Base-by-base conservation (phyloP, 1,284 basidiomycete genomes). In the Fomitopsis schrenkii region DNA sequence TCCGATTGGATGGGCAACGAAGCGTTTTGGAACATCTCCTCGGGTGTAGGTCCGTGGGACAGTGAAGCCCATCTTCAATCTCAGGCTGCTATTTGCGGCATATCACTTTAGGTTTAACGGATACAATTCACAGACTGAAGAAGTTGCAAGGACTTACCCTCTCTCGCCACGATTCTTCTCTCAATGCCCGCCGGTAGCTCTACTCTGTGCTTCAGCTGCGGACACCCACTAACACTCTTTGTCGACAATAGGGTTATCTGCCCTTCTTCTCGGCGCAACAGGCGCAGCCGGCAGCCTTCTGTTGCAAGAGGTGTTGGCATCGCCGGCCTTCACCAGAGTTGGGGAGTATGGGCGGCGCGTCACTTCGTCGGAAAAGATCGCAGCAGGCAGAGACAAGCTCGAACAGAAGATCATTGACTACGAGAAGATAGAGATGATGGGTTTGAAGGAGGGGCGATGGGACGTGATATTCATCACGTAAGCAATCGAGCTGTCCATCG, bases 391-490 rank as follows among this genome's bases (percentile, higher is more conserved):
- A 61, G 78, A 77, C 7, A 85, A 85, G 66, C 75, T 87, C 10
- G 81, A 83, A 64, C 88, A 91, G 73, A 80, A 82, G 65, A 72
- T 74, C 1, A 78, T 92, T 61, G 82, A 91, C 68, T 91, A 87
- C 67, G 88, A 91, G 68, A 84, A 85, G 57, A 66, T 90, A 5
- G 79, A 79, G 17, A 76, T 78, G 46, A 76, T 79, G 0, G 81
- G 78, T 26, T 63, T 90, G 63, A 76, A 75, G 40, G 77, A 81
- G 0, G 82, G 79, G 4, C 79, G 82, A 44, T 89, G 86, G 83
- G 88, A 91, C 70, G 83, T 86, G n/a, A 83, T 92, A 0, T 85
- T 83, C 62, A 79, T 85, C 56, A 77, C 82, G 82, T 83, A 62
- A 55, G 80, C 76, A 14, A 8, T 9, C 28, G 10, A 22, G 60